These are phyloP conservation scores for Dioscorea zingiberensis DNA, from an alignment of 106 monocot species.

Conservation along the genomic window DNA sequence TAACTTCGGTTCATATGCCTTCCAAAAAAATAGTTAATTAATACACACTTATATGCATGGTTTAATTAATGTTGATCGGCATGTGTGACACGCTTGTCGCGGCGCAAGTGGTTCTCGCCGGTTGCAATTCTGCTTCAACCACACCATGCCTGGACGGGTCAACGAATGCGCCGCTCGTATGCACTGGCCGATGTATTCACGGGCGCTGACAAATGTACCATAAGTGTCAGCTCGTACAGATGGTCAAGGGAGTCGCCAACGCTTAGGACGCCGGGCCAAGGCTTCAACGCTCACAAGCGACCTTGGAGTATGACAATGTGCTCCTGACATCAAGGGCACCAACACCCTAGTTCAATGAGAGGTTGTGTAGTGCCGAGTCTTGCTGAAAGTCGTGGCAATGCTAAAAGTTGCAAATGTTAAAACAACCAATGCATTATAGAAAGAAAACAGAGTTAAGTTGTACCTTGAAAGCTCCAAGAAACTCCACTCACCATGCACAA, in stretches of 20 bases:
- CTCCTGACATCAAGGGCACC: constrained; percentile 19
- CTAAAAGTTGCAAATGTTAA: too few species aligned
- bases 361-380: constrained; percentile 25
- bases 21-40: too few species aligned
- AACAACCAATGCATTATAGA: too few species aligned
- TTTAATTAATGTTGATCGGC: too few species aligned
- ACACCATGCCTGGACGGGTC: constrained; percentile 59
- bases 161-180: constrained; percentile 46
- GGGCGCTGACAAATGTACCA: constrained; percentile 12
- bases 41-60: too few species aligned
- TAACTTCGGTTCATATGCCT: constrained; percentile 23
- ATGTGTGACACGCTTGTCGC: constrained; percentile 57
- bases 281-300: constrained; percentile 1
- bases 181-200: constrained; percentile 36
- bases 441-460: too few species aligned
- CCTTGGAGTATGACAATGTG: constrained; percentile 40
- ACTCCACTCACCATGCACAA: too few species aligned
- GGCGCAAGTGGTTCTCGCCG: constrained; percentile 59
- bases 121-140: constrained; percentile 45
- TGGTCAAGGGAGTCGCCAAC: constrained; percentile 26
- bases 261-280: constrained; percentile 34
- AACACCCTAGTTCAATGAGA: constrained; percentile 17
- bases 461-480: too few species aligned
- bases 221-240: constrained; percentile 16
- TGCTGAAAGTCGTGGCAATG: too few species aligned